Evolutionary conservation across 2,329 filamentous ascomycete species (phyloP).

Genomic region (Macrophomina phaseolina): DNA sequence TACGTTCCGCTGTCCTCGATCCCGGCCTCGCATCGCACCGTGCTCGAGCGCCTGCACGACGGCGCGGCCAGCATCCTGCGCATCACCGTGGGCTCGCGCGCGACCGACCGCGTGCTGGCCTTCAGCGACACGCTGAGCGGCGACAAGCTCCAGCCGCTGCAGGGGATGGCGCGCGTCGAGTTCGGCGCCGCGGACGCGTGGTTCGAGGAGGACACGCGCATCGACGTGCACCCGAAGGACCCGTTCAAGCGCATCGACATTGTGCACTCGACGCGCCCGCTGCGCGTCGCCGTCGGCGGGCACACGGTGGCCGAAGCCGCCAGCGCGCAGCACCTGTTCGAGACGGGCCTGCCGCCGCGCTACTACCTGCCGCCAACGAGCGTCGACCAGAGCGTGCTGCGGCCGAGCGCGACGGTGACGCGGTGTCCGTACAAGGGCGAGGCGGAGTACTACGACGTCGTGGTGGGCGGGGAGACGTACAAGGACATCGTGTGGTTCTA

Average conservation of each 20-base stretch:
- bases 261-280: constrained; percentile 58
- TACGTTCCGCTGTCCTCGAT: constrained; percentile 14
- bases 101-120: constrained; percentile 36
- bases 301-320: constrained; percentile 25
- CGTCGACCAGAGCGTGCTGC: constrained; percentile 56
- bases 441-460: constrained; percentile 66
- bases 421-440: constrained; percentile 72
- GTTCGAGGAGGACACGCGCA: constrained; percentile 65
- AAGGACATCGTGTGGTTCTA: constrained; percentile 70
- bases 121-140: constrained; percentile 33
- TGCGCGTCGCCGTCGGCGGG: constrained; percentile 59
- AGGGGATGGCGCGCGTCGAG: constrained; percentile 40
- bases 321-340: constrained; percentile 59
- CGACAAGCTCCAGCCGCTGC: constrained; percentile 27
- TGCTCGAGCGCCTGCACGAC: background rate
- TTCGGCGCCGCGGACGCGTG: constrained; percentile 41
- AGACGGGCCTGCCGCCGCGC: constrained; percentile 64
- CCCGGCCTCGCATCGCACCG: background rate
- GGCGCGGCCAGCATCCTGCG: constrained; percentile 19
- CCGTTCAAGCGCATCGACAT: constrained; percentile 70
- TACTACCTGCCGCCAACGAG: constrained; percentile 64
- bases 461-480: constrained; percentile 49
- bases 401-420: constrained; percentile 59
- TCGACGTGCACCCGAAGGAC: constrained; percentile 69
- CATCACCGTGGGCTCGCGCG: constrained; percentile 32